A percentile compares a stretch with the other conserved stretches of the same genome.
Evolutionary conservation across 2,329 filamentous ascomycete species (phyloP).

Genomic region (Myotisia sp.): DNA sequence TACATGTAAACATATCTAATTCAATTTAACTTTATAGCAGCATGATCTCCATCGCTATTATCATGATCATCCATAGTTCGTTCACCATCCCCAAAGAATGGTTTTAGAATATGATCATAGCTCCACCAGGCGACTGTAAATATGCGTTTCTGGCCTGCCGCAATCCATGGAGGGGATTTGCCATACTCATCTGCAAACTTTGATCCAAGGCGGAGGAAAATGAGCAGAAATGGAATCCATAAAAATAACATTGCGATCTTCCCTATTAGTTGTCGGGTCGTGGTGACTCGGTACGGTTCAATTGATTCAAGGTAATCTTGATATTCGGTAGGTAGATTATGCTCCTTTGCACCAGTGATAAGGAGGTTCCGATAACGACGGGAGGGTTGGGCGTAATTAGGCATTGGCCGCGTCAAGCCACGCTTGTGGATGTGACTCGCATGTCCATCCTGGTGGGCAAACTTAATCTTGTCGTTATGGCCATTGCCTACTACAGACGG

Average conservation of each 20-base stretch:
- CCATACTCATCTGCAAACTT: constrained; percentile 51
- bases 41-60: constrained; percentile 13
- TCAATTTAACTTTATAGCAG: neutral
- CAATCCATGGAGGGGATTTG: constrained; percentile 53
- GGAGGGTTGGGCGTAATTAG: constrained; percentile 55
- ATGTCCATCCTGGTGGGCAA: constrained; percentile 15
- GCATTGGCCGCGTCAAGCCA: constrained; percentile 13
- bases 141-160: constrained; percentile 35
- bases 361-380: constrained; percentile 71
- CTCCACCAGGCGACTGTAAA: constrained; percentile 47
- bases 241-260: constrained; percentile 45
- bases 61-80: constrained; percentile 34
- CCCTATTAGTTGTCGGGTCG: constrained; percentile 51
- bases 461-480: constrained; percentile 10
- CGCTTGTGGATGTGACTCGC: constrained; percentile 7
- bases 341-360: constrained; percentile 61
- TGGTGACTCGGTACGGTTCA: constrained; percentile 57
- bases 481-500: constrained; percentile 28
- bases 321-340: constrained; percentile 66
- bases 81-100: constrained; percentile 76
- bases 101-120: constrained; percentile 52
- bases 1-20: no score
- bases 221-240: constrained; percentile 45
- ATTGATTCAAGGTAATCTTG: constrained; percentile 56
- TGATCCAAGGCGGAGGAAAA: constrained; percentile 34